phyloP scores from a whole-genome alignment of 805 yeast genomes.

The Ogataea kodamae region DNA sequence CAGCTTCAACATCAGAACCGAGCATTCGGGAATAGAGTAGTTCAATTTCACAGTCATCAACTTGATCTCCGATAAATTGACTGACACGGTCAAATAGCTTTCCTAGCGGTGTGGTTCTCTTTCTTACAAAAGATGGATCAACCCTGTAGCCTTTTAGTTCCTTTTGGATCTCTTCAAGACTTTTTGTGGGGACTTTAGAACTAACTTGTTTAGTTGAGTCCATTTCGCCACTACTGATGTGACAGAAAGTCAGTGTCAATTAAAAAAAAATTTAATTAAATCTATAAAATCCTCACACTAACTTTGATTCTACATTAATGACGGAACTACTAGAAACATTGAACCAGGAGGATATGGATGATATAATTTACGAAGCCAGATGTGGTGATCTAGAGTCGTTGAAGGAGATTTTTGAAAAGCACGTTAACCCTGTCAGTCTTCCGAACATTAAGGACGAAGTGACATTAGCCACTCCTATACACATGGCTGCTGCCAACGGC shows the following conservation, averaged over 20 bases:
- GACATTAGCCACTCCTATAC: constrained; percentile 73
- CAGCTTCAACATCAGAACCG: neutral
- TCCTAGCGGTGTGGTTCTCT: constrained; percentile 33
- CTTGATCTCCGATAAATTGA: constrained; percentile 12
- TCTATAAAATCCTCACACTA: no score
- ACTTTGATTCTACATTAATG: no score
- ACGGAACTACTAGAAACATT: constrained; percentile 28
- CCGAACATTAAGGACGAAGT: constrained; percentile 55
- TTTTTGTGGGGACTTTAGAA: no score
- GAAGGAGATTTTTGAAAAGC: constrained; percentile 59
- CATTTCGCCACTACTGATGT: constrained; percentile 6
- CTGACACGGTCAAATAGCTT: constrained; percentile 29
- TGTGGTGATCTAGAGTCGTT: constrained; percentile 81
- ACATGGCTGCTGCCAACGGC: constrained; percentile 96
- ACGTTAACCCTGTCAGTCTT: constrained; percentile 42
- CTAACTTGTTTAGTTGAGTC: constrained; percentile 2
- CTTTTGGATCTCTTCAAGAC: constrained; percentile 21
- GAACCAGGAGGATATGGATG: constrained; percentile 76
- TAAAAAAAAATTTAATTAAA: constrained; percentile 8
- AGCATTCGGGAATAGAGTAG: constrained; percentile 9
- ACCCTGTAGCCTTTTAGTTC: constrained; percentile 24
- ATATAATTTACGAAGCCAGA: constrained; percentile 79
- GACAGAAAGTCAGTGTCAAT: constrained; percentile 5
- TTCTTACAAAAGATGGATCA: constrained; percentile 24
- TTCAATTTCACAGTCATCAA: constrained; percentile 9